Percentiles rank a stretch among this genome's conserved stretches.
Evolutionary conservation across 2,329 filamentous ascomycete species (phyloP).

Genomic region (Aspergillus fischeri): DNA sequence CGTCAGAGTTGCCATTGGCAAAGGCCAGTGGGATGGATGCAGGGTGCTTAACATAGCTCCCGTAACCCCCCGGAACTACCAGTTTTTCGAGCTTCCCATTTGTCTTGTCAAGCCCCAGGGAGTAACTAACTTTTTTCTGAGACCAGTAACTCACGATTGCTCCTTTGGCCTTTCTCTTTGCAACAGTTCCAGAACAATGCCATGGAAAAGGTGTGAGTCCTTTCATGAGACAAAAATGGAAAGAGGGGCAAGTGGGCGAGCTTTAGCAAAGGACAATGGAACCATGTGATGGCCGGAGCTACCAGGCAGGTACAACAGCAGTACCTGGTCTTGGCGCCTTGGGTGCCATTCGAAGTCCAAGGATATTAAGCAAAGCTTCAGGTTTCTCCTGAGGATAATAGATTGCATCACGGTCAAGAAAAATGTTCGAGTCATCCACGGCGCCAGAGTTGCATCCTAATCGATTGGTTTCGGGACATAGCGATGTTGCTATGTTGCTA

Average conservation of each 20-base stretch:
- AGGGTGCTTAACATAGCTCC: conserved; percentile 21
- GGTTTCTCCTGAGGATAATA: background rate
- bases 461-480: background rate
- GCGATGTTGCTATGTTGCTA: background rate
- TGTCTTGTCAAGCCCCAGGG: background rate
- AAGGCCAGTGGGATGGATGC: conserved; percentile 19
- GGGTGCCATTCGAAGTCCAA: background rate
- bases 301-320: background rate
- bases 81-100: background rate
- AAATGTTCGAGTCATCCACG: background rate
- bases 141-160: background rate
- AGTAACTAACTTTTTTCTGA: background rate
- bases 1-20: conserved; percentile 11
- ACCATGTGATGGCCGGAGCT: background rate
- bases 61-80: conserved; percentile 8
- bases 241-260: conserved; percentile 10
- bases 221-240: conserved; percentile 1
- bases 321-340: background rate
- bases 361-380: background rate
- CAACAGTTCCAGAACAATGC: conserved; percentile 6
- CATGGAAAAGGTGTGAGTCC: background rate
- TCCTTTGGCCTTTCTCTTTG: background rate
- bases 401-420: background rate
- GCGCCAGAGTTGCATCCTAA: background rate
- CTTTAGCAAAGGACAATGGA: conserved; percentile 7